Evolutionary conservation across 148 eudicot genomes (phyloP).

Genomic region (Cornus suecica): DNA sequence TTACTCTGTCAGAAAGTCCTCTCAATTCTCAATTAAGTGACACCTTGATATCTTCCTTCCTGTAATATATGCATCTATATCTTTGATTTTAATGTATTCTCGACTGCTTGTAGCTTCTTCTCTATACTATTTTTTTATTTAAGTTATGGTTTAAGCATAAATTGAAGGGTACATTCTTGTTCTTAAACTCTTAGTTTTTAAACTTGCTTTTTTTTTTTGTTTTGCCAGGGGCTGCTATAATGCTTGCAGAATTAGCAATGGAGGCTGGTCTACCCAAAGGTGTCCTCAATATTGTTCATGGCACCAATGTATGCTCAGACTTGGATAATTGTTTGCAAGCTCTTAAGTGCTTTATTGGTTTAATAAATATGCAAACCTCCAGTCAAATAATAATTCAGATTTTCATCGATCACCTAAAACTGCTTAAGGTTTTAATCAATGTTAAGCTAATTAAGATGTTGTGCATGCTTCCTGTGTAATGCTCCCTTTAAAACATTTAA

Average conservation of each 20-base stretch:
- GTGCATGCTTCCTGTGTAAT: not conserved
- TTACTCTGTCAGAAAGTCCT: not conserved
- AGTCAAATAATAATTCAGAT: not conserved
- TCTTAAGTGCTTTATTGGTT: constrained; percentile 3
- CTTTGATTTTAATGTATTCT: not conserved
- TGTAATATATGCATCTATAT: not conserved
- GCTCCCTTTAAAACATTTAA: not conserved
- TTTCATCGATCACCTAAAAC: not conserved
- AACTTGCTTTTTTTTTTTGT: constrained; percentile 5
- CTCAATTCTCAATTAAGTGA: not conserved
- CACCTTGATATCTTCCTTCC: not conserved
- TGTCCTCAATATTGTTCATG: constrained; percentile 90
- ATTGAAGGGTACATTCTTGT: not conserved
- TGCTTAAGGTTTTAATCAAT: not conserved
- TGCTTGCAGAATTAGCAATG: constrained; percentile 93
- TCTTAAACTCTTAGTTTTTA: not conserved
- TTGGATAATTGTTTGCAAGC: not conserved
- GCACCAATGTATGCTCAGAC: constrained; percentile 68
- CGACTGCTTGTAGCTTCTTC: not conserved
- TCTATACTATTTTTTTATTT: not conserved
- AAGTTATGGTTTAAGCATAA: not conserved
- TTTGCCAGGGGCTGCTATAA: constrained; percentile 74
- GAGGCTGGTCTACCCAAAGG: constrained; percentile 99
- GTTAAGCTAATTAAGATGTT: not conserved
- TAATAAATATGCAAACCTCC: not conserved